Conservation (phyloP, 306 rosid species). For the Medicago ruthenica region DNA sequence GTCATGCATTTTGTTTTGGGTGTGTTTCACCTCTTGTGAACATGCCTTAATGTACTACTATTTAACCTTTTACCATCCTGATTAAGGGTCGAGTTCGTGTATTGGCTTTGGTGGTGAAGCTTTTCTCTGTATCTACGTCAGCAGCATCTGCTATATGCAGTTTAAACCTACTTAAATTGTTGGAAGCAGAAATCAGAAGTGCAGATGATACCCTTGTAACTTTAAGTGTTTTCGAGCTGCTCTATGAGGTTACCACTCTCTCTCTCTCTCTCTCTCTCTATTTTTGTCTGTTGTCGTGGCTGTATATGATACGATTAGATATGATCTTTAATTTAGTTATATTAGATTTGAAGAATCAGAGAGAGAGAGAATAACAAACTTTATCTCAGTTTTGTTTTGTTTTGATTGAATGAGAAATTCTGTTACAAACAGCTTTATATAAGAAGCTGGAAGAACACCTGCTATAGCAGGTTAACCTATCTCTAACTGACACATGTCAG, state of each 20-base stretch:
- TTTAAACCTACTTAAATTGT: constrained; percentile 67
- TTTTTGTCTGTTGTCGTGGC: background rate
- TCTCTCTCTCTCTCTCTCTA: constrained; percentile 2
- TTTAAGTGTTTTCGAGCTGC: constrained; percentile 84
- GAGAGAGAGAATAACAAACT: too few species aligned
- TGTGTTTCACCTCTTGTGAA: constrained; percentile 12
- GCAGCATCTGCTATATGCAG: constrained; percentile 70
- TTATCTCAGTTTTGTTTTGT: too few species aligned
- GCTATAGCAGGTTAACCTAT: too few species aligned
- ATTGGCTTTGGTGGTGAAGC: constrained; percentile 87
- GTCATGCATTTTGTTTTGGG: background rate
- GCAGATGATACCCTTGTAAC: constrained; percentile 79
- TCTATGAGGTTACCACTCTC: constrained; percentile 74
- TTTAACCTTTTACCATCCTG: constrained; percentile 31
- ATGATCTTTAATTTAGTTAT: background rate
- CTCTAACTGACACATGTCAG: too few species aligned
- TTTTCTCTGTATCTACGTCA: constrained; percentile 73
- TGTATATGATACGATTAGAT: background rate
- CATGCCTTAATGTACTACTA: constrained; percentile 32
- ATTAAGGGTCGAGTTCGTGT: constrained; percentile 89
- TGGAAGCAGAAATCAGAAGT: constrained; percentile 77
- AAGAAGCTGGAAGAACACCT: too few species aligned
- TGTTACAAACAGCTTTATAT: too few species aligned
- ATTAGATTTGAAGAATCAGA: too few species aligned
- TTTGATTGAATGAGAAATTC: too few species aligned